Evolutionary conservation across 140 eudicot genomes (phyloP).

Genomic region (Flaveria floridana): DNA sequence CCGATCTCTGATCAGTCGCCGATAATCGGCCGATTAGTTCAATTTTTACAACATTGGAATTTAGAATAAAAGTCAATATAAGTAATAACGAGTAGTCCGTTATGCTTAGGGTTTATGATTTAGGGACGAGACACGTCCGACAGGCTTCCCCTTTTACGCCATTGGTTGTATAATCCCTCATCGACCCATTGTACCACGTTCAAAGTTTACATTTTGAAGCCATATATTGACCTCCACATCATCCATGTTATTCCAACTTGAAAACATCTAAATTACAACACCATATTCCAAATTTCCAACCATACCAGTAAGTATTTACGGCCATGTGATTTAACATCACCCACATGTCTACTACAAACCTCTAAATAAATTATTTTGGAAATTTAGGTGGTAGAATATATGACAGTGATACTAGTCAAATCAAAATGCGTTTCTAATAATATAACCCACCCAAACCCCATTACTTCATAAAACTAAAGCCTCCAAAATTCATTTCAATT

Average conservation of each 20-base stretch:
- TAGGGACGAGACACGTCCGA: too few relatives aligned
- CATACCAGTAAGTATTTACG: neutral
- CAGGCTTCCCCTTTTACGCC: too few relatives aligned
- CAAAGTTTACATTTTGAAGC: neutral
- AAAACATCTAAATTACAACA: neutral
- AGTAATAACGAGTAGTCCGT: too few relatives aligned
- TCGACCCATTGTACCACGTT: too few relatives aligned
- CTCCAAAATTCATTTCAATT: slow-evolving; percentile 1
- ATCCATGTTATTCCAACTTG: neutral
- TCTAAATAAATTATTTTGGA: neutral
- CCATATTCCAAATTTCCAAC: neutral
- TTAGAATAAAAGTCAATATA: too few relatives aligned
- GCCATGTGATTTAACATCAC: neutral
- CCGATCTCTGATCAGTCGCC: too few relatives aligned
- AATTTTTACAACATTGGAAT: too few relatives aligned
- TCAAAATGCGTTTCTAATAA: slow-evolving; percentile 4
- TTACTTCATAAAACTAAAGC: neutral
- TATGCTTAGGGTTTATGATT: too few relatives aligned
- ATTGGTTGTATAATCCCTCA: too few relatives aligned
- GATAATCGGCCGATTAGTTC: too few relatives aligned
- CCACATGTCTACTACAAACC: neutral
- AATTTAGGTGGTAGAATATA: slow-evolving; percentile 22
- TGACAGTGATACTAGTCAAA: slow-evolving; percentile 31
- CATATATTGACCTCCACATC: neutral
- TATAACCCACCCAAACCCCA: slow-evolving; percentile 8